These are phyloP conservation scores for Breynia disticha DNA, from an alignment of 441 rosid genomes.

Conservation along the genomic window DNA sequence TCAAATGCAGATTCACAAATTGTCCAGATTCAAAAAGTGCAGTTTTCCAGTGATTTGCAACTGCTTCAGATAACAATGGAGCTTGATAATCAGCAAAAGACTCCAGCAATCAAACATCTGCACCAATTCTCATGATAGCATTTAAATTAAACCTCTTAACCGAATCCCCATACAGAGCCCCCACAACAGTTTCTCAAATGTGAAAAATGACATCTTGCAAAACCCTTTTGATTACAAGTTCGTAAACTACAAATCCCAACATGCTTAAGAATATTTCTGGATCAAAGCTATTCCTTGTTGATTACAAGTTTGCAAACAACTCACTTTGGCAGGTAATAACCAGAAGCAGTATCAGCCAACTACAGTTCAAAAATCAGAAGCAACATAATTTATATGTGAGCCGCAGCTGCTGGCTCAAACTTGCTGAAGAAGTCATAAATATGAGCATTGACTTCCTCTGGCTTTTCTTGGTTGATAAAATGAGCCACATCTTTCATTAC, in stretches of 20 bases:
- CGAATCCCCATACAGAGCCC: conserved; percentile 50
- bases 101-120: conserved; percentile 71
- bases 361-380: no score
- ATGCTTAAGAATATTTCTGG: no score
- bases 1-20: conserved; percentile 66
- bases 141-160: conserved; percentile 74
- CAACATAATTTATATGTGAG: no score
- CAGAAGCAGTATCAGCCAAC: no score
- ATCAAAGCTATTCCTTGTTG: no score
- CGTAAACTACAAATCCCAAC: no score
- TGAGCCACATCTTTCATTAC: conserved; percentile 79
- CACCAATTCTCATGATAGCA: conserved; percentile 70
- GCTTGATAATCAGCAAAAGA: conserved; percentile 73
- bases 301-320: no score
- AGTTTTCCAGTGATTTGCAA: conserved; percentile 62
- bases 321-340: no score
- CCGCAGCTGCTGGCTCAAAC: conserved; percentile 21
- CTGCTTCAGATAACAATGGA: conserved; percentile 64
- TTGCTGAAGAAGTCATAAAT: conserved; percentile 62
- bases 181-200: conserved; percentile 77
- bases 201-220: conserved; percentile 69
- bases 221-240: conserved; percentile 82
- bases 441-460: conserved; percentile 55
- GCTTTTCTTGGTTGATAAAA: conserved; percentile 61
- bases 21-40: conserved; percentile 83